These are phyloP conservation scores for Laetiporus sulphureus DNA, from an alignment of 1,284 basidiomycete genomes.

Conservation along the genomic window DNA sequence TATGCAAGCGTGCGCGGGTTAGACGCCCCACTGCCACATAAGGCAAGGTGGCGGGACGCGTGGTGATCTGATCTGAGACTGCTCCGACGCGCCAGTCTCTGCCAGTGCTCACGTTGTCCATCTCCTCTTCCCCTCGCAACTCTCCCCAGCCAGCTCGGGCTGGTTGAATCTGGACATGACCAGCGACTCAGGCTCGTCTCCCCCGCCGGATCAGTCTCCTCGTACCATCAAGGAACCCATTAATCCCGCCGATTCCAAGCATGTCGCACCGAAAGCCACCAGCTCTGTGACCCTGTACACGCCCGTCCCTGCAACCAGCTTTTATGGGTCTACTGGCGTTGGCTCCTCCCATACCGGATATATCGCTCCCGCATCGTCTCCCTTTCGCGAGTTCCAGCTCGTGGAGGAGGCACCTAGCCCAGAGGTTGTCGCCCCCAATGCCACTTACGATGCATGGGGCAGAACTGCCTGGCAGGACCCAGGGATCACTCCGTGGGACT, in stretches of 20 bases:
- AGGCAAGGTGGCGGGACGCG: too few relatives aligned
- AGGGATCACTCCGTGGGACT: slow-evolving; percentile 3
- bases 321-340: not conserved
- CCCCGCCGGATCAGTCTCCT: too few relatives aligned
- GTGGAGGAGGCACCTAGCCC: slow-evolving; percentile 30
- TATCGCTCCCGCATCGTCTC: slow-evolving; percentile 20
- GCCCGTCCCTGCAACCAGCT: slow-evolving; percentile 2
- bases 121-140: too few relatives aligned
- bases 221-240: too few relatives aligned
- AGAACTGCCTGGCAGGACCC: slow-evolving; percentile 1
- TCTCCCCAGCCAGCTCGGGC: too few relatives aligned
- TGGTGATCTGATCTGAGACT: too few relatives aligned
- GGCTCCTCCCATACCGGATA: slow-evolving; percentile 29
- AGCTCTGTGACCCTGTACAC: slow-evolving; percentile 1
- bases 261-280: not conserved
- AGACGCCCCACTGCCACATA: too few relatives aligned
- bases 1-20: too few relatives aligned
- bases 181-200: too few relatives aligned
- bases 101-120: too few relatives aligned
- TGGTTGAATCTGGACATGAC: too few relatives aligned
- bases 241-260: not conserved
- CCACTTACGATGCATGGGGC: slow-evolving; percentile 12
- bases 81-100: too few relatives aligned
- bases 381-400: slow-evolving; percentile 41
- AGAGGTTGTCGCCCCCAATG: slow-evolving; percentile 6